These are phyloP conservation scores for Novymonas esmeraldas DNA, from an alignment of 208 protist genomes.

Conservation along the genomic window DNA sequence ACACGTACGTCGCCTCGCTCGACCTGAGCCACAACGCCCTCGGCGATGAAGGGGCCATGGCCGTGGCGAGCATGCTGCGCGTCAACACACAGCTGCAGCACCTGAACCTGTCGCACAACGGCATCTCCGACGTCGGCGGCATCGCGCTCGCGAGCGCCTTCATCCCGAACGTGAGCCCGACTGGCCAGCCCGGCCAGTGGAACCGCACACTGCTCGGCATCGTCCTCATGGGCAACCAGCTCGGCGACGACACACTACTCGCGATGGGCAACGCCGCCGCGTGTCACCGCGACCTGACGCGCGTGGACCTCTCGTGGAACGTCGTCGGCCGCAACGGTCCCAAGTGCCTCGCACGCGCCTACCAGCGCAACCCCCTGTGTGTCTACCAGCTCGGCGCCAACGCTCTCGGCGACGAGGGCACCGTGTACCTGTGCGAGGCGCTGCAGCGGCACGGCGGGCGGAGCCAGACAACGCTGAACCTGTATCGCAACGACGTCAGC, in stretches of 20 bases:
- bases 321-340: slow-evolving; percentile 76
- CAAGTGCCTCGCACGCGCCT: slow-evolving; percentile 73
- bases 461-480: slow-evolving; percentile 67
- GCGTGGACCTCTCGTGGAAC: slow-evolving; percentile 88
- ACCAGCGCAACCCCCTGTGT: slow-evolving; percentile 79
- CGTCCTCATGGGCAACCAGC: slow-evolving; percentile 68
- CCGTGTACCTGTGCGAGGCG: slow-evolving; percentile 65
- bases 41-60: slow-evolving; percentile 75
- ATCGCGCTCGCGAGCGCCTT: slow-evolving; percentile 87
- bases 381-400: slow-evolving; percentile 79
- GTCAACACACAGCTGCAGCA: slow-evolving; percentile 64
- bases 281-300: slow-evolving; percentile 76
- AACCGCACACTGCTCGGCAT: slow-evolving; percentile 79
- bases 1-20: slow-evolving; percentile 50
- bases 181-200: slow-evolving; percentile 86
- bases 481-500: slow-evolving; percentile 77
- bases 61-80: slow-evolving; percentile 65
- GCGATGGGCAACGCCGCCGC: slow-evolving; percentile 86
- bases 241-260: slow-evolving; percentile 81
- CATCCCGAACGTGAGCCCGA: slow-evolving; percentile 77
- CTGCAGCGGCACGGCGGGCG: slow-evolving; percentile 66
- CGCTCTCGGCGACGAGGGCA: slow-evolving; percentile 75
- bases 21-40: slow-evolving; percentile 78
- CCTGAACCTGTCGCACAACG: slow-evolving; percentile 80
- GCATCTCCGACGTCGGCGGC: slow-evolving; percentile 81